Base-by-base conservation (phyloP, 495 filamentous ascomycete genomes). In the Staphylotrichum tortipilum region DNA sequence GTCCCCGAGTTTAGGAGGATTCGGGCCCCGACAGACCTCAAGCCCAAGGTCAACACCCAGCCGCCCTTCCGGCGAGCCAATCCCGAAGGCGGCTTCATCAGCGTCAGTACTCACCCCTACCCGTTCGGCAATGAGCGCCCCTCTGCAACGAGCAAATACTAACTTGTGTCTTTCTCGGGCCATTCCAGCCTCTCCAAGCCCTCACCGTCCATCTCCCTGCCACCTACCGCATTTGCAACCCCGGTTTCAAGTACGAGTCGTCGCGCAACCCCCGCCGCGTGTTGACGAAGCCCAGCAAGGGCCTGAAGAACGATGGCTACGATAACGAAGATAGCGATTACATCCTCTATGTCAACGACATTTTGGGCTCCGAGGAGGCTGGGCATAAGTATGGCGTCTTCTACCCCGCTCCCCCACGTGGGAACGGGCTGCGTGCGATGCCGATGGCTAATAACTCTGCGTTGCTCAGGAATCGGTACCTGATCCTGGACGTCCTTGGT, bases 261-360 rank as follows among this genome's bases (percentile, higher is more conserved):
- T 95, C 94, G n/a, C 78, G 94, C 50, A 99, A 99, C 59, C 94
- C 94, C 19, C 84, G 94, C 35, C 80, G 94, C 56, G 94, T 99
- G 28, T 73, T 99, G 45, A 99, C 94, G n/a, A 99, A 99, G 64
- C 94, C 94, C 15, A 99, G 94, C 75, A 99, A 99, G 67, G 91
- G 91, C 1, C 80, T 86, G 22, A 99, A 99, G 77, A 99, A 99
- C 63, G 94, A 99, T 73, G 94, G 94, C 2, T 99, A 87, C 60
- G 94, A 99, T 62, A 99, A 99, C 59, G 94, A 99, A 64, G 94
- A 97, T 52, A 97, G 92, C 65, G 94, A 99, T 64, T 99, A 99
- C 64, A 97, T 99, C 52, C 78, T 99, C 52, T 99, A 97, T 58
- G 94, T 99, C 52, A 99, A 99, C 66, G 94, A 99, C 59, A 99